These are phyloP conservation scores for Phymatotrichopsis omnivora DNA, from an alignment of 2,329 filamentous ascomycete genomes.

Conservation along the genomic window DNA sequence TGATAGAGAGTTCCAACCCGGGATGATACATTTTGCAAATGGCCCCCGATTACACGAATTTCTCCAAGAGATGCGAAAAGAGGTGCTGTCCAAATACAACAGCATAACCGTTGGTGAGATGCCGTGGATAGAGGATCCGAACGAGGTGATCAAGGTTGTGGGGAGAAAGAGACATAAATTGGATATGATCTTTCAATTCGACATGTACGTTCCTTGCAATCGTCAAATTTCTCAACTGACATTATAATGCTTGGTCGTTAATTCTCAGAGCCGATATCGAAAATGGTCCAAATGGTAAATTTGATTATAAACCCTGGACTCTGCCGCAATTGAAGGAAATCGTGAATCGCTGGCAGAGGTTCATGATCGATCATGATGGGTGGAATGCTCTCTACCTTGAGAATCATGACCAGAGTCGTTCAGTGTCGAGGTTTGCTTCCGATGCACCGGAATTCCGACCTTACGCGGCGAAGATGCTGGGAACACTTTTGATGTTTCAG, in stretches of 20 bases:
- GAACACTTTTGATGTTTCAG: slow-evolving; percentile 47
- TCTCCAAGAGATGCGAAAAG: slow-evolving; percentile 52
- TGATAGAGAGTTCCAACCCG: slow-evolving; percentile 32
- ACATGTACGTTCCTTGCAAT: slow-evolving; percentile 44
- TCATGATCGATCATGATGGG: slow-evolving; percentile 49
- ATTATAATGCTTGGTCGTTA: background rate
- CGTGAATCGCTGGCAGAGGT: slow-evolving; percentile 49
- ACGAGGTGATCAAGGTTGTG: slow-evolving; percentile 46
- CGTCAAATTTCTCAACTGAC: background rate
- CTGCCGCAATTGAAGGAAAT: slow-evolving; percentile 45
- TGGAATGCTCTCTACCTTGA: slow-evolving; percentile 58
- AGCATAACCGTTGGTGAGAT: slow-evolving; percentile 64
- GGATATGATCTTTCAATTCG: slow-evolving; percentile 66
- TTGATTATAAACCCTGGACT: slow-evolving; percentile 36
- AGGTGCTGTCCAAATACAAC: slow-evolving; percentile 50
- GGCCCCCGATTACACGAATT: slow-evolving; percentile 61
- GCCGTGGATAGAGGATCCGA: slow-evolving; percentile 41
- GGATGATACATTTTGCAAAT: slow-evolving; percentile 39
- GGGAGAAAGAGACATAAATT: slow-evolving; percentile 49
- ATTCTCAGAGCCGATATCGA: slow-evolving; percentile 10
- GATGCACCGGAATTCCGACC: slow-evolving; percentile 42
- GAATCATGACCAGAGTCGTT: slow-evolving; percentile 55
- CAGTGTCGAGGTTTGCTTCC: slow-evolving; percentile 46
- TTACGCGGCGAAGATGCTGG: slow-evolving; percentile 49
- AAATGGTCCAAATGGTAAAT: slow-evolving; percentile 10